Conservation (phyloP, 306 rosid species). For the Cicer pinnatifidum region DNA sequence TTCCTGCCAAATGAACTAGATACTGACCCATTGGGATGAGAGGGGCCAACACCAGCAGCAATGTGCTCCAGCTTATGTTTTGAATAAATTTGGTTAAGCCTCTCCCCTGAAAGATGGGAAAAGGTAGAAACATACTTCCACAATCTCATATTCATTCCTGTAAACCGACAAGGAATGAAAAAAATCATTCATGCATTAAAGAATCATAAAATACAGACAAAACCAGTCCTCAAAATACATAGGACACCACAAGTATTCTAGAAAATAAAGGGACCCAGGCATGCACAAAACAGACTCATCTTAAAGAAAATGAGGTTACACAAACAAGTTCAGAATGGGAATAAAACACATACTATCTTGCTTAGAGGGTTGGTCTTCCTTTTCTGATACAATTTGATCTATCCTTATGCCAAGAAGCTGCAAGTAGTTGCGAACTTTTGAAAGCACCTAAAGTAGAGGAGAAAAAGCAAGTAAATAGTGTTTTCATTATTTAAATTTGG, state of each 20-base stretch:
- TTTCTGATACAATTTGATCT: slow-evolving; percentile 77
- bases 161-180: background rate
- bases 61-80: slow-evolving; percentile 82
- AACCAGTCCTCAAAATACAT: background rate
- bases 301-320: background rate
- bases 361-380: slow-evolving; percentile 77
- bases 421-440: slow-evolving; percentile 81
- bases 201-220: background rate
- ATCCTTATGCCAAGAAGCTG: slow-evolving; percentile 94
- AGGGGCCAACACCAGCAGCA: slow-evolving; percentile 69
- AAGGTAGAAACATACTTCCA: slow-evolving; percentile 96
- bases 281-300: slow-evolving; percentile 16
- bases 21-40: background rate
- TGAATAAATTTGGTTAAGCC: slow-evolving; percentile 86
- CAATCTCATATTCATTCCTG: slow-evolving; percentile 92
- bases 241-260: background rate
- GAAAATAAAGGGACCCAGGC: slow-evolving; percentile 2
- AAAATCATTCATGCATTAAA: background rate
- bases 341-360: slow-evolving; percentile 79
- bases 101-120: slow-evolving; percentile 93
- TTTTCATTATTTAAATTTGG: background rate
- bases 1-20: slow-evolving; percentile 71
- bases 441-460: slow-evolving; percentile 71
- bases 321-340: background rate
- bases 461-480: slow-evolving; percentile 12